Conservation (phyloP, 2,329 filamentous ascomycete genomes). For the Westerdykella sp. region DNA sequence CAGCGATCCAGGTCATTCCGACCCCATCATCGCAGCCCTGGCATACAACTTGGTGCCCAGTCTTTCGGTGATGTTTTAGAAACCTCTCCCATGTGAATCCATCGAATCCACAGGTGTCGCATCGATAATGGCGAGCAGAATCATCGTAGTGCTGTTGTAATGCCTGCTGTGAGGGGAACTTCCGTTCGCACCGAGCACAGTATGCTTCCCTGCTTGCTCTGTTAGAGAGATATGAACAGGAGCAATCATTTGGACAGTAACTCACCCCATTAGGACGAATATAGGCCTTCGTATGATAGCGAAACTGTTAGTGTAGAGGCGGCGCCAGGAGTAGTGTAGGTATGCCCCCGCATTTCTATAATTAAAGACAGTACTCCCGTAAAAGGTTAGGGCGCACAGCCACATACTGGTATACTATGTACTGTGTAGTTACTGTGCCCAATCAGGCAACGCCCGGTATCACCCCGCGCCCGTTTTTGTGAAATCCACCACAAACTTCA, state of each 20-base stretch:
- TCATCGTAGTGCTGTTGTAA: slow-evolving; percentile 6
- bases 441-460: too few relatives aligned
- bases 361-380: not conserved
- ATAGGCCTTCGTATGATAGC: not conserved
- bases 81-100: slow-evolving; percentile 6
- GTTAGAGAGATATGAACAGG: not conserved
- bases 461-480: too few relatives aligned
- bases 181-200: not conserved
- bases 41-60: slow-evolving; percentile 5
- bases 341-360: not conserved
- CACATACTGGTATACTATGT: too few relatives aligned
- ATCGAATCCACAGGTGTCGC: slow-evolving; percentile 8
- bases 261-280: slow-evolving; percentile 1
- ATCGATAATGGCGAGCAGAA: slow-evolving; percentile 7
- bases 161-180: slow-evolving; percentile 1
- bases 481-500: slow-evolving; percentile 1
- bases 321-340: not conserved
- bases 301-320: not conserved
- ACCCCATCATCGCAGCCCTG: slow-evolving; percentile 10
- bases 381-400: not conserved
- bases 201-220: slow-evolving; percentile 1
- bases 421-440: not conserved
- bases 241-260: not conserved
- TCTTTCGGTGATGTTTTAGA: slow-evolving; percentile 8
- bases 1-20: slow-evolving; percentile 6